Percentiles rank a stretch among this genome's conserved stretches.
Conservation (phyloP, 2,329 filamentous ascomycete genomes). For the Cercospora sojina region DNA sequence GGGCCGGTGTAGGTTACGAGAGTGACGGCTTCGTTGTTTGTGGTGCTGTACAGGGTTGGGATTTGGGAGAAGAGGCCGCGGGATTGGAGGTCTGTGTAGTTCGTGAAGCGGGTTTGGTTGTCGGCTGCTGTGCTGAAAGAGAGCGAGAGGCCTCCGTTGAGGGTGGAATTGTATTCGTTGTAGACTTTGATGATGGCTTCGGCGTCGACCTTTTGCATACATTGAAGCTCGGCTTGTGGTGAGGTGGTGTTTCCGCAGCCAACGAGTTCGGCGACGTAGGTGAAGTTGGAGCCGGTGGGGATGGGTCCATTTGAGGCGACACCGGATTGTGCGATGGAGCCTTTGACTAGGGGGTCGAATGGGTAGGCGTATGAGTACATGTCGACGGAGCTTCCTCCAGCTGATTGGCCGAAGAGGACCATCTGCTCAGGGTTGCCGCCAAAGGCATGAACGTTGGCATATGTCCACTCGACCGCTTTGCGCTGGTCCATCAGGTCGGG, state of each 20-base stretch:
- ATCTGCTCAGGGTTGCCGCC: constrained; percentile 33
- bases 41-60: constrained; percentile 16
- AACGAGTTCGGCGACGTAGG: constrained; percentile 15
- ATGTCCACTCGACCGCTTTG: constrained; percentile 41
- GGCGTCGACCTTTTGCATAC: constrained; percentile 19
- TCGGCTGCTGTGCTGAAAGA: constrained; percentile 16
- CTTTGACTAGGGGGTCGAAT: constrained; percentile 39
- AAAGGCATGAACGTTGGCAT: constrained; percentile 38
- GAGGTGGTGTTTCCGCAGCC: constrained; percentile 13
- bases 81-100: constrained; percentile 20
- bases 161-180: constrained; percentile 18
- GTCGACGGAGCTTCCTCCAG: constrained; percentile 28
- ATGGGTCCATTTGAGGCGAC: constrained; percentile 20
- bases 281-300: constrained; percentile 19
- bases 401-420: constrained; percentile 32
- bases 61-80: constrained; percentile 18
- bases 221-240: constrained; percentile 12
- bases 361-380: constrained; percentile 39
- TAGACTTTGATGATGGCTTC: constrained; percentile 19
- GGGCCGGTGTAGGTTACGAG: constrained; percentile 14
- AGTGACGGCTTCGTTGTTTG: constrained; percentile 21
- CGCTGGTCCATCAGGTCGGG: constrained; percentile 40
- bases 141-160: constrained; percentile 10
- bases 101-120: constrained; percentile 21
- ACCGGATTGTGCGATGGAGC: constrained; percentile 41